Base-by-base conservation (phyloP, 2,329 filamentous ascomycete genomes). In the Alternaria incomplexa region DNA sequence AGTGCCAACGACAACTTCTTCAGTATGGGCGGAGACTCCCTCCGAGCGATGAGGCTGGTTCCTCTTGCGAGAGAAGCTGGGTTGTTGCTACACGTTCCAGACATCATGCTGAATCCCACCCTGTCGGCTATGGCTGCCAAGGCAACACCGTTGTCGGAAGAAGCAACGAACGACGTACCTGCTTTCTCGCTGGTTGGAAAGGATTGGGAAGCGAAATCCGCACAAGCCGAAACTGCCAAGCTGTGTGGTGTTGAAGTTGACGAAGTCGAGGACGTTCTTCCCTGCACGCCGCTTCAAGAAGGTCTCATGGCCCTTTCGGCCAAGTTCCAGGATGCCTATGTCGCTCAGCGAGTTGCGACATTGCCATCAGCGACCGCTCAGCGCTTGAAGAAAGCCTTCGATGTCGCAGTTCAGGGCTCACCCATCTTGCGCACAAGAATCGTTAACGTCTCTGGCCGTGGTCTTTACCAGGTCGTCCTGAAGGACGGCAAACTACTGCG, bases 31-130 rank as follows among this genome's bases (percentile, higher is more conserved):
- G 84, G 84, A 32, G 84, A 86, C 56, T 85, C 84, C 0, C 80
- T 85, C 54, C 80, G 83, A 40, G 84, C 84, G 0, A 85, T 86
- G 81, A 87, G 86, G 71, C 78, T 90, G 1, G 87, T 89, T 1
- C 82, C 85, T 11, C 84, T 85, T 56, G 83, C 85, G 3, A 80
- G 86, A 22, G 78, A 81, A 3, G 81, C 83, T 23, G 83, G 83
- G 0, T 73, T 86, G 53, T 78, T 80, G 8, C 69, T 89, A 23
- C 85, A 82, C 1, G 87, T 89, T 2, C 84, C 85, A 3, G 82
- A 86, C 25, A 85, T 89, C 58, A 89, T 90, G 77, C 78, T 75
- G 17, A 75, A 83, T 54, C 81, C 83, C 23, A 80, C 74, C 8
- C 73, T 85, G 5, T 72, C 82, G 2, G 80, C 75, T 0, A 86